phyloP scores from a whole-genome alignment of 2,329 filamentous ascomycete genomes.

The Lizonia empirigonia region DNA sequence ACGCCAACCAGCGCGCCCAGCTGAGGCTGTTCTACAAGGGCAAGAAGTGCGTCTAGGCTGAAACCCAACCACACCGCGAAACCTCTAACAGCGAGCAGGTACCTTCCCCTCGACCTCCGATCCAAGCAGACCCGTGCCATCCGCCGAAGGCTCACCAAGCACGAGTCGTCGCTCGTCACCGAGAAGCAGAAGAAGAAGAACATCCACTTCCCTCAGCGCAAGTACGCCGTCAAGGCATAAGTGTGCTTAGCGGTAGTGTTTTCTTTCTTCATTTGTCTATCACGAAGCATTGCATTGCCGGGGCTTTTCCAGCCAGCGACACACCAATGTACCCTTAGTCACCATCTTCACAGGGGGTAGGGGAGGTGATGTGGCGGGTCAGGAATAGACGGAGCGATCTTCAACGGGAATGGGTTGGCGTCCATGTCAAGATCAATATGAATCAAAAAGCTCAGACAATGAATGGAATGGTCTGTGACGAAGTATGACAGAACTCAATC shows the following conservation, averaged over 20 bases:
- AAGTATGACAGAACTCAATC: slow-evolving; percentile 21
- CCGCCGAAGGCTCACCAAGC: slow-evolving; percentile 89
- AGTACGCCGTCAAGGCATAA: slow-evolving; percentile 95
- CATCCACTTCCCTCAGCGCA: slow-evolving; percentile 97
- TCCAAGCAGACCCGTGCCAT: slow-evolving; percentile 98
- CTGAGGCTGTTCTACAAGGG: slow-evolving; percentile 96
- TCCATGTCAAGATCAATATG: slow-evolving; percentile 50
- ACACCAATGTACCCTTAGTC: slow-evolving; percentile 49
- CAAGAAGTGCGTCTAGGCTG: slow-evolving; percentile 72
- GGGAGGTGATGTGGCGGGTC: slow-evolving; percentile 40
- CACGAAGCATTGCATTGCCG: slow-evolving; percentile 51
- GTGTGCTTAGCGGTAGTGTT: slow-evolving; percentile 37
- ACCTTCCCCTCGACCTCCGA: slow-evolving; percentile 96
- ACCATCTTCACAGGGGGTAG: slow-evolving; percentile 41
- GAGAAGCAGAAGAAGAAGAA: slow-evolving; percentile 97
- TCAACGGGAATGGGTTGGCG: slow-evolving; percentile 48
- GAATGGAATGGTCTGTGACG: slow-evolving; percentile 28
- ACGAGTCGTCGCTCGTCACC: slow-evolving; percentile 83
- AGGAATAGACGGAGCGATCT: slow-evolving; percentile 45
- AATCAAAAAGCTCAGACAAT: slow-evolving; percentile 49
- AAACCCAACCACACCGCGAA: background rate
- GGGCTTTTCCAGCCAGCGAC: slow-evolving; percentile 47
- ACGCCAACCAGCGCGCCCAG: slow-evolving; percentile 98
- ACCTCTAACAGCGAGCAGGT: slow-evolving; percentile 51
- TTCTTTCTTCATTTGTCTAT: slow-evolving; percentile 47